Conservation (phyloP, 768 basidiomycete species). For the Hericium alpestre region DNA sequence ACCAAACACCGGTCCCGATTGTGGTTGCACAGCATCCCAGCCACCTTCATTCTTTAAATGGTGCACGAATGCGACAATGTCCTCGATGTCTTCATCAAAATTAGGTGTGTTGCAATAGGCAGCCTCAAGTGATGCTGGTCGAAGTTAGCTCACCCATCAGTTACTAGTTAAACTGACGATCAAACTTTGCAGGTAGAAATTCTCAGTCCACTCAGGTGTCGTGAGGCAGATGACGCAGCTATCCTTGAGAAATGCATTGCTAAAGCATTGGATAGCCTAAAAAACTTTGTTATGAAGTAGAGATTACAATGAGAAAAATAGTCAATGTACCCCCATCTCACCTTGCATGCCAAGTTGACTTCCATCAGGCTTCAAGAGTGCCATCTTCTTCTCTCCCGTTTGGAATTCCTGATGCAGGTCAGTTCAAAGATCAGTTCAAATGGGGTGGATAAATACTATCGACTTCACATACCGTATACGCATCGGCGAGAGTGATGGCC, state of each 20-base stretch:
- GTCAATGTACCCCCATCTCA: neutral
- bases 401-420: neutral
- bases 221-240: neutral
- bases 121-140: neutral
- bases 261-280: neutral
- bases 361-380: neutral
- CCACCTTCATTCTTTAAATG: neutral
- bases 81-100: neutral
- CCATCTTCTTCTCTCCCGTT: neutral
- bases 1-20: neutral
- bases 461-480: too few species aligned
- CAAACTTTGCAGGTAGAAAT: neutral
- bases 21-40: neutral
- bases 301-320: neutral
- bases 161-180: neutral
- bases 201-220: neutral
- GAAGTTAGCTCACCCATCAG: neutral
- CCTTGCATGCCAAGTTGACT: neutral
- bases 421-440: neutral
- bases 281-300: neutral
- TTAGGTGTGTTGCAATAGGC: neutral
- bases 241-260: neutral
- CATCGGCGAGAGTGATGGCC: too few species aligned
- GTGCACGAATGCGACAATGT: neutral
- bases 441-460: neutral